Evolutionary conservation across 2,329 filamentous ascomycete species (phyloP).

Genomic region (Pezicula carpinea): DNA sequence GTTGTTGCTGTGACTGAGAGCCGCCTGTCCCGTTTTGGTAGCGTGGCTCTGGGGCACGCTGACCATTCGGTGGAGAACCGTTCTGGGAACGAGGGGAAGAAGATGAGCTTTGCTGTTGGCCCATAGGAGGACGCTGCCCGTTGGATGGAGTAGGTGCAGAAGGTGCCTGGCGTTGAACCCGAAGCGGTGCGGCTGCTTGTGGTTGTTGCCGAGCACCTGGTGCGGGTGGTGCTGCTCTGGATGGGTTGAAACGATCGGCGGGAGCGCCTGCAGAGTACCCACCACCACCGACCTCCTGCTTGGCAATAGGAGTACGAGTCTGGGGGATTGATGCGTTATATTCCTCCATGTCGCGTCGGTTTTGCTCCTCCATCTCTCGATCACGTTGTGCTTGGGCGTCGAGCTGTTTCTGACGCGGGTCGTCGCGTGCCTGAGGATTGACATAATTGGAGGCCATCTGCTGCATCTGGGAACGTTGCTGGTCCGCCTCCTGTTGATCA

Average conservation of each 20-base stretch:
- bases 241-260: slow-evolving; percentile 75
- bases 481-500: slow-evolving; percentile 37
- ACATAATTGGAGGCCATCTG: slow-evolving; percentile 50
- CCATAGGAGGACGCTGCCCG: slow-evolving; percentile 40
- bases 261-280: slow-evolving; percentile 29
- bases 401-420: slow-evolving; percentile 57
- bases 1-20: slow-evolving; percentile 25
- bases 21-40: slow-evolving; percentile 38
- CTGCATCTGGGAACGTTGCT: slow-evolving; percentile 55
- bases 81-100: slow-evolving; percentile 33
- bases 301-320: slow-evolving; percentile 71
- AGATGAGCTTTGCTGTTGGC: slow-evolving; percentile 46
- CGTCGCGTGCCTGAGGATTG: slow-evolving; percentile 42
- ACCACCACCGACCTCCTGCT: slow-evolving; percentile 80
- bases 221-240: slow-evolving; percentile 76
- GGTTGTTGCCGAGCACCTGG: slow-evolving; percentile 48
- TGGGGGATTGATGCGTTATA: slow-evolving; percentile 90
- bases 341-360: slow-evolving; percentile 72
- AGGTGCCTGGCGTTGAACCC: slow-evolving; percentile 80
- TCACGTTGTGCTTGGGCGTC: slow-evolving; percentile 52
- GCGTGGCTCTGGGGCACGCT: slow-evolving; percentile 24
- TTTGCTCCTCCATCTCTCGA: slow-evolving; percentile 58
- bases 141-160: slow-evolving; percentile 53
- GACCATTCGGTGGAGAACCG: slow-evolving; percentile 28
- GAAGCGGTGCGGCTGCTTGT: slow-evolving; percentile 46